Base-by-base conservation (phyloP, 371 early-diverging fungal species). In the Circinella minor region DNA sequence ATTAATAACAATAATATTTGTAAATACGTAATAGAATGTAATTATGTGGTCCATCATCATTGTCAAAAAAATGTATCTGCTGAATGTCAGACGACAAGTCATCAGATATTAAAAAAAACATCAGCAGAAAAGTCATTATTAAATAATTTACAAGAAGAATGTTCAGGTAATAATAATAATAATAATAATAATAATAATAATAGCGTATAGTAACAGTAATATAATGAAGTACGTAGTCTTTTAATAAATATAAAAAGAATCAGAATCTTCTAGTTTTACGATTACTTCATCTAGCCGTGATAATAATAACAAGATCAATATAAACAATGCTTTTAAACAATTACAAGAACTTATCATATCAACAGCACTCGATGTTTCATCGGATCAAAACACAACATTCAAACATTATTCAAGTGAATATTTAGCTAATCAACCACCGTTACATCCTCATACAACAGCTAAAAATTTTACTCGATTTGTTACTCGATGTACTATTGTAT, bases 391-490 rank as follows among this genome's bases (percentile, higher is more conserved):
- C 8, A 27, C 27, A 27, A 3, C 3, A 11, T 43, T 11, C 43
- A 14, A 36, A n/a, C n/a, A 11, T 15, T 75, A 79, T 3, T 57
- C 65, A 0, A 77, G 70, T 37, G 71, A 75, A 37, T 80, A 82
- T 51, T 60, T 80, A 4, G 73, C 69, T 11, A 74, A 74, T 61
- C 67, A 71, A 46, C 76, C 82, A 3, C 76, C 80, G n/a, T 37
- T 82, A 1, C 74, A 77, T 61, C 74, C 81, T 20, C 81, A 82
- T 51, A 72, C 69, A 14, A 79, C 81, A 15, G 71, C 79, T 4
- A 75, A 76, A 38, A 83, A 83, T 61, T 83, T 81, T 61, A 66
- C 79, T 7, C 68, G 79, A n/a, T 83, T 83, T 63, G 74, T 77
- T 0, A 72, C 77, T n/a, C 65, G 81, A 61, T 79, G 79, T 66